Percentiles rank a stretch among this genome's conserved stretches.
Evolutionary conservation across 1,284 basidiomycete genomes (phyloP).

Genomic region (Peniophora sp.): DNA sequence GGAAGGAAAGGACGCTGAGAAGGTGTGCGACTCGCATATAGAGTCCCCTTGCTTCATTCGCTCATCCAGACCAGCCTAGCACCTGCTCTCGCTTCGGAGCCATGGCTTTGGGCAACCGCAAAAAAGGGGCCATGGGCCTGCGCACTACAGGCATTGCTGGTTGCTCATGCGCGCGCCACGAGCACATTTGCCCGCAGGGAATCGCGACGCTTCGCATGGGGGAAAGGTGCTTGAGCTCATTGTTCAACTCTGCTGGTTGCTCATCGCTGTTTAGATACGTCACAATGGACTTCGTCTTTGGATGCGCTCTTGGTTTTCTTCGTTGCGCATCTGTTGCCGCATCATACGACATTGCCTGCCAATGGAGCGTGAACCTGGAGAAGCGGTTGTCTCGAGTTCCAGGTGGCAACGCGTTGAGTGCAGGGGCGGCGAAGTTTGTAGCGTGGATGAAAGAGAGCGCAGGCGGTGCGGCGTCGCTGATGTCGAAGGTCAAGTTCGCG

Average conservation of each 20-base stretch:
- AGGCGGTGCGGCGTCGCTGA: too few species aligned
- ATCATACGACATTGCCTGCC: slow-evolving; percentile 11
- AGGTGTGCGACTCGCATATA: not conserved
- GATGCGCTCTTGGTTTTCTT: slow-evolving; percentile 12
- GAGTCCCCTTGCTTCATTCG: not conserved
- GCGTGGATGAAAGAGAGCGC: slow-evolving; percentile 1
- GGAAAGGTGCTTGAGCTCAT: slow-evolving; percentile 27
- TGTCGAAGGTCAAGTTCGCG: slow-evolving; percentile 6
- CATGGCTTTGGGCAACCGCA: slow-evolving; percentile 16
- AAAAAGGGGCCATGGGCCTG: slow-evolving; percentile 14
- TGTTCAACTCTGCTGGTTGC: not conserved
- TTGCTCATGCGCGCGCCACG: slow-evolving; percentile 24
- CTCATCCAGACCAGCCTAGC: not conserved
- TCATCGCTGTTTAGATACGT: slow-evolving; percentile 15
- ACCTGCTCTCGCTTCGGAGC: slow-evolving; percentile 13
- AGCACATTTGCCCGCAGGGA: slow-evolving; percentile 20
- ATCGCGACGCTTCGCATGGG: slow-evolving; percentile 29
- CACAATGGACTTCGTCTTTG: slow-evolving; percentile 30
- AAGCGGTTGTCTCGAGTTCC: slow-evolving; percentile 8
- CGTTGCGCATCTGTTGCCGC: slow-evolving; percentile 12
- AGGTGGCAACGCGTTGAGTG: not conserved
- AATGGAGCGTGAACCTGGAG: slow-evolving; percentile 5
- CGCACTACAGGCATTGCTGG: slow-evolving; percentile 22
- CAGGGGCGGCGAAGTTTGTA: not conserved
- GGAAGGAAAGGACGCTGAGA: slow-evolving; percentile 3